Evolutionary conservation across 768 basidiomycete species (phyloP), one percentile per base, ranked within the genome.

Genomic region (Boletus insuetus): DNA sequence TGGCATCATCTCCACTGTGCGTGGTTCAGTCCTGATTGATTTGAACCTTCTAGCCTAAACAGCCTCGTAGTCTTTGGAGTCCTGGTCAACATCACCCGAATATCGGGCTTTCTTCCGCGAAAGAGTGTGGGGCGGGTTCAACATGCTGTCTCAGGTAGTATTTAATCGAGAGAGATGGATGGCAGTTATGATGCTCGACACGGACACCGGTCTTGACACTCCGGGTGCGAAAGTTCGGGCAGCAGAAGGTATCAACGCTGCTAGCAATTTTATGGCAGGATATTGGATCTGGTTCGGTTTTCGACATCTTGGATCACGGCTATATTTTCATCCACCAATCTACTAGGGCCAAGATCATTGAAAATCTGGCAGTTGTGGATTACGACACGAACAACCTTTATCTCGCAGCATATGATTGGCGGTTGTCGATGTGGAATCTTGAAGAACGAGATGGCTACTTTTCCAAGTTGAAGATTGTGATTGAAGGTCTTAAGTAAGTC

Each of bases 391-490:
- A 94, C 62, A 94, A 94, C 61, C 73, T 95, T 34, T 79, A 85
- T 65, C 78, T 93, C 5, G 89, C 90, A 1, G 83, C 91, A 14
- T 97, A 97, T 64, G 94, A 97, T 63, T 98, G 94, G 96, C 80
- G 89, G 39, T 67, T 91, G 34, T 91, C 90, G 14, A 92, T 84
- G 69, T 87, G 83, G 70, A 98, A 99, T 67, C 82, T 98, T 3
- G 94, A 99, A 74, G 87, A 87, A 60, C 84, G 94, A 17, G 94
- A 95, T 65, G 86, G 87, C 1, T 95, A 94, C 69, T 94, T 94
- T 67, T 91, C 90, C 1, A 85, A 78, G 58, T 77, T 95, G 32
- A 96, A 95, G 72, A 64, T 76, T 4, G 86, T 81, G 1, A 91
- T 97, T 41, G 96, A 98, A 70, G 77, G 84, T 32, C 82, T 91